Evolutionary conservation across 352 stramenopile species (phyloP), one percentile per base, ranked within the genome.

Genomic region (Globisporangium iwayamae): DNA sequence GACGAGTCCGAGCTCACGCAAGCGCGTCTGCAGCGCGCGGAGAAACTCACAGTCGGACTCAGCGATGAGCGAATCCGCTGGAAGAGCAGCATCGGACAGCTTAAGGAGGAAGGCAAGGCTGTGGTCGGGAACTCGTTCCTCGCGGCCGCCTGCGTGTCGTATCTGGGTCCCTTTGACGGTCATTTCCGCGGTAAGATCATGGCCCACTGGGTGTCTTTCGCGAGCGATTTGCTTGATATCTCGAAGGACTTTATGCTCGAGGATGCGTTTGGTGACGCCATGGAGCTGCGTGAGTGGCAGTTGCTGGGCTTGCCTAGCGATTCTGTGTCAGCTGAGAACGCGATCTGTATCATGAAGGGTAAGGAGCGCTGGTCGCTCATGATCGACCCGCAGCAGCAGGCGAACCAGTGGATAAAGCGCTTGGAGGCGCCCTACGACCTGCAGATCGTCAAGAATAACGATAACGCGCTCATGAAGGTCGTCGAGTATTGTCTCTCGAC

Each of bases 341-440:
- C 76, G 0, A 78, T 98, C 48, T 97, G 93, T 61, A 75, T 97
- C 34, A 84, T 92, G 55, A 81, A 89, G 36, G 71, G 73, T n/a
- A 90, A 72, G 22, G 86, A 89, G n/a, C 82, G 91, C 11, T 98
- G 92, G 92, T 81, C 93, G 18, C 75, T 98, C 16, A 86, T 98
- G 71, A 98, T 98, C 63, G 94, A 98, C 63, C 93, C 94, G 2
- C 93, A 98, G 68, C 87, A 95, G 16, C 93, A 98, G 74, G 93
- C 90, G 2, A 96, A 87, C 46, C 80, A 90, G 43, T 98, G 93
- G 93, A 88, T 98, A 18, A 90, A 94, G 39, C 90, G 89, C 4
- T 74, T 97, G 47, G 93, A 98, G 62, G 51, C 68, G 2, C 45
- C 25, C 8, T 73, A 89, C 56, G 61, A 72, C 0, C 65, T 98